Base-by-base conservation (phyloP, 352 stramenopile species). In the Phytophthora macrochlamydospora region DNA sequence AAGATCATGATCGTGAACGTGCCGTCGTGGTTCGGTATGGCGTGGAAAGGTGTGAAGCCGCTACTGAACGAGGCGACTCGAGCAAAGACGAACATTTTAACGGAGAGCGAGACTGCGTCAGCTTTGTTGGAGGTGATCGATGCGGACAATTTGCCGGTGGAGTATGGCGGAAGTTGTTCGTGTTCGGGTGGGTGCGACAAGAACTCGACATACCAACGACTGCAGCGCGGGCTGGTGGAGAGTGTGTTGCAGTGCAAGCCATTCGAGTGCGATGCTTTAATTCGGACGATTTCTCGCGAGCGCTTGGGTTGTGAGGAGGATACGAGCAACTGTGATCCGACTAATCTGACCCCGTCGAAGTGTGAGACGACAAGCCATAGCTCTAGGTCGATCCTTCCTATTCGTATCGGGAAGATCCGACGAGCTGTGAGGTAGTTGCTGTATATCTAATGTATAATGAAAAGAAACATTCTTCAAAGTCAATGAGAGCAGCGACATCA, bases 1-100 rank as follows among this genome's bases (percentile, higher is more conserved):
- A 96, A 96, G 69, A 97, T 98, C 56, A 97, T 97, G 60, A 85
- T 98, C 45, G 75, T 98, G 46, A 97, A 97, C 58, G 92, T 96
- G 2, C 91, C 91, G 14, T 93, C 83, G 14, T 97, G 89, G 89
- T 98, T 98, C 62, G 91, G 86, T 32, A 91, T 97, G 70, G 81
- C 87, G 31, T 98, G 92, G 92, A 97, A 97, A 62, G 83, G 89
- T 14, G 87, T 98, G 59, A 92, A 94, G 58, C 85, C 87, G 14
- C 59, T 98, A 2, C 50, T 97, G 56, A 93, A 97, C 56, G 87
- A 96, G 51, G 85, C 90, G 11, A 97, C 91, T 2, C 84, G 88
- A 1, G 82, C 78, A 12, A 98, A 98, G 72, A 94, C 93, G 4
- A 92, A 84, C 56, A 96, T 98, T 50, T 40, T 97, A 38, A 88